phyloP scores from a whole-genome alignment of 495 filamentous ascomycete genomes.

The Neurospora intermedia region DNA sequence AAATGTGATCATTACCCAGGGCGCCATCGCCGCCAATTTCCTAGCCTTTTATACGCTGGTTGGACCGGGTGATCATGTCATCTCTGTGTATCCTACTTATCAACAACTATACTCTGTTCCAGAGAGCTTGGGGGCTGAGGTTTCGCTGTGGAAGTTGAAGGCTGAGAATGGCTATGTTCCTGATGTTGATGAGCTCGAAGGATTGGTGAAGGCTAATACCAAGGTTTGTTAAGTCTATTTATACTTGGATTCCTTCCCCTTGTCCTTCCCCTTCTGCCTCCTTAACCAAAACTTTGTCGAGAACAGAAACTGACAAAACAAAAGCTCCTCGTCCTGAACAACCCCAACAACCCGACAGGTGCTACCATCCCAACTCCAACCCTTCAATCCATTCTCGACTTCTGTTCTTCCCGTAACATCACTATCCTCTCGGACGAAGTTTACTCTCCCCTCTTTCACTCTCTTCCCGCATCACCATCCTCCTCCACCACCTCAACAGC shows the following conservation, averaged over 20 bases:
- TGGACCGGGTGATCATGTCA: conserved; percentile 74
- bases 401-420: conserved; percentile 54
- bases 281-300: neutral
- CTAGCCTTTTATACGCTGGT: conserved; percentile 64
- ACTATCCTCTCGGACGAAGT: conserved; percentile 73
- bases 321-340: conserved; percentile 45
- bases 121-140: conserved; percentile 65
- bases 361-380: conserved; percentile 52
- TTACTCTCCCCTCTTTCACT: conserved; percentile 81
- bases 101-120: conserved; percentile 78
- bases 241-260: neutral
- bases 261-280: neutral
- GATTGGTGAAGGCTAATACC: conserved; percentile 61
- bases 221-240: conserved; percentile 31
- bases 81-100: conserved; percentile 85
- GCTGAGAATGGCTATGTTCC: conserved; percentile 55
- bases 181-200: conserved; percentile 55
- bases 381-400: conserved; percentile 49
- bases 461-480: conserved; percentile 15
- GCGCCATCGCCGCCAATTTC: conserved; percentile 80
- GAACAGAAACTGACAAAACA: neutral
- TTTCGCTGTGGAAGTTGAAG: conserved; percentile 68
- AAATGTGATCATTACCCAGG: conserved; percentile 66
- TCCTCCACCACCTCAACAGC: neutral
- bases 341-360: conserved; percentile 84